Evolutionary conservation across 2,329 filamentous ascomycete species (phyloP).

Genomic region (Monosporascus sp.): DNA sequence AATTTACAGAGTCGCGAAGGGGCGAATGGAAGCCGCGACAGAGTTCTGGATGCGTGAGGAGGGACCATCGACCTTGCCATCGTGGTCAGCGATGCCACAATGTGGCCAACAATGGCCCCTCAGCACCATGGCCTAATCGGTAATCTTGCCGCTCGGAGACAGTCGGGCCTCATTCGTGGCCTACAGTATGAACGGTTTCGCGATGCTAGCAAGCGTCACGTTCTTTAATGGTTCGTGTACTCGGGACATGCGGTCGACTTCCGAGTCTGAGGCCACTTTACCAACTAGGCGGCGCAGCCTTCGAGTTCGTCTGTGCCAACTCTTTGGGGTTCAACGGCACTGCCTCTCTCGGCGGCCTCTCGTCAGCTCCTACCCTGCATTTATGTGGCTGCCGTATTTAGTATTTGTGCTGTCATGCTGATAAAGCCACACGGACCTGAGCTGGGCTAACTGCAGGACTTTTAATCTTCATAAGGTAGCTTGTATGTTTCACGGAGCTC

Average conservation of each 20-base stretch:
- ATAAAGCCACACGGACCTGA: not conserved
- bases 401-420: not conserved
- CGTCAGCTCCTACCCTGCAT: not conserved
- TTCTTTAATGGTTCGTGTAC: not conserved
- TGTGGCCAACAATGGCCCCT: not conserved
- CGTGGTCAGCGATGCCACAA: too few species aligned
- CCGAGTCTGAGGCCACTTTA: not conserved
- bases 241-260: not conserved
- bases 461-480: not conserved
- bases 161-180: not conserved
- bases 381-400: not conserved
- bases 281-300: not conserved
- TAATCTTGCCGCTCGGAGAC: not conserved
- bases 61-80: too few species aligned
- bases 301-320: not conserved
- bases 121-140: not conserved
- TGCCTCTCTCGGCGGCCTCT: not conserved
- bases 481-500: not conserved
- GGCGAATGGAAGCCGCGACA: too few species aligned
- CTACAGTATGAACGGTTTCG: not conserved
- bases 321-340: not conserved
- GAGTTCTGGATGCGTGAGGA: too few species aligned
- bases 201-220: not conserved
- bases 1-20: too few species aligned
- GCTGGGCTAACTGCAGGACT: not conserved